Evolutionary conservation across 768 basidiomycete genomes (phyloP).

Genomic region (Candolleomyces eurysporus): DNA sequence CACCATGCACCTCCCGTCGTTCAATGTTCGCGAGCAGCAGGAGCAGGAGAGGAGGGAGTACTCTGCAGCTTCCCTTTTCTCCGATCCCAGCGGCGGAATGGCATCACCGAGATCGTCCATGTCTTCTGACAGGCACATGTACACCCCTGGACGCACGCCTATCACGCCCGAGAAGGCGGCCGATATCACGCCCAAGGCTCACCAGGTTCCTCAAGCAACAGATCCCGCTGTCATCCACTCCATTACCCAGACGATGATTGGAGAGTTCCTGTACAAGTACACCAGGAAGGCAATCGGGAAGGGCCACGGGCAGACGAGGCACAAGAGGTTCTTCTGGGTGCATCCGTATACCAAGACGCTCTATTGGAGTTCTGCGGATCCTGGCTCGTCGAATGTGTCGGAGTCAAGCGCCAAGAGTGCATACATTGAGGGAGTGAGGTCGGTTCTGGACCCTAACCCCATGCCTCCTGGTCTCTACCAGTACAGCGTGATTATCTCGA

Average conservation of each 20-base stretch:
- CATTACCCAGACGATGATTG: conserved; percentile 99
- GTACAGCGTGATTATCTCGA: conserved; percentile 90
- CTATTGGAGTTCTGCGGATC: conserved; percentile 96
- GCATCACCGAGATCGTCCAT: conserved; percentile 79
- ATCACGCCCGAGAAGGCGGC: conserved; percentile 46
- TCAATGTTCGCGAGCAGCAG: conserved; percentile 43
- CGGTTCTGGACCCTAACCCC: conserved; percentile 94
- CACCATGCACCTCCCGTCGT: conserved; percentile 44
- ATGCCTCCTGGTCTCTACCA: conserved; percentile 91
- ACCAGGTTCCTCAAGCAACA: conserved; percentile 53
- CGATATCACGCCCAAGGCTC: conserved; percentile 35
- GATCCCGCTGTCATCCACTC: conserved; percentile 92
- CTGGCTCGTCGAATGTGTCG: conserved; percentile 80
- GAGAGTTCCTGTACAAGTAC: conserved; percentile 98
- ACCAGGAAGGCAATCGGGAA: conserved; percentile 87
- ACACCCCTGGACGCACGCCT: conserved; percentile 29
- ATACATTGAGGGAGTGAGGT: conserved; percentile 89
- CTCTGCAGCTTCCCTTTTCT: conserved; percentile 69
- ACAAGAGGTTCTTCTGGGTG: conserved; percentile 99
- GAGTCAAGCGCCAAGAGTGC: conserved; percentile 97
- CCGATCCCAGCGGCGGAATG: conserved; percentile 53
- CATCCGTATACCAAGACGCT: conserved; percentile 98
- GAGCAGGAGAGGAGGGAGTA: conserved; percentile 48
- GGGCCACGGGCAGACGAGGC: conserved; percentile 85
- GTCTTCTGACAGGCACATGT: conserved; percentile 70